Evolutionary conservation across 805 yeast species (phyloP).

Genomic region (Saccharomycopsis fodiens): DNA sequence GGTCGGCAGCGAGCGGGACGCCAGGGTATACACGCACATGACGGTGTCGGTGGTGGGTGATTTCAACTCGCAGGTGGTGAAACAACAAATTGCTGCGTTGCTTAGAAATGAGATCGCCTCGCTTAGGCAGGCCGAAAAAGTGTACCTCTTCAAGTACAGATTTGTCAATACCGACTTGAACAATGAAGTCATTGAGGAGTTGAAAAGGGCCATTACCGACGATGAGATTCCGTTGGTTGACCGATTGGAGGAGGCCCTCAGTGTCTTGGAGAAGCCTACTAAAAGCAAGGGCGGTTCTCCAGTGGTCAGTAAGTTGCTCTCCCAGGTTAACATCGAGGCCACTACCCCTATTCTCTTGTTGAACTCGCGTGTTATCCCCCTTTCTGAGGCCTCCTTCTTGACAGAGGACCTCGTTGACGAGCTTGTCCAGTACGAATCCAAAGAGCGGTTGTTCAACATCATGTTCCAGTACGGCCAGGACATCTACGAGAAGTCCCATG

Average conservation of each 20-base stretch:
- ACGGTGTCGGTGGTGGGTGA: conserved; percentile 47
- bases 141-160: conserved; percentile 34
- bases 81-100: conserved; percentile 38
- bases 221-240: conserved; percentile 25
- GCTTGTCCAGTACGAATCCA: conserved; percentile 40
- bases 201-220: conserved; percentile 15
- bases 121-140: conserved; percentile 20
- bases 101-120: conserved; percentile 22
- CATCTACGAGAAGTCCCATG: conserved; percentile 21
- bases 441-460: conserved; percentile 34
- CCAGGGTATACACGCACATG: conserved; percentile 25
- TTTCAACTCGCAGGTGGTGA: conserved; percentile 32
- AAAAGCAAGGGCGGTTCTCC: neutral
- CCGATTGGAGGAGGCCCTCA: neutral
- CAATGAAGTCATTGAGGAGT: conserved; percentile 22
- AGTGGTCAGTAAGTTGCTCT: conserved; percentile 2
- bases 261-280: neutral
- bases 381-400: conserved; percentile 24
- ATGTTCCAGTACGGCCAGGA: conserved; percentile 22
- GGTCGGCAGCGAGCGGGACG: neutral
- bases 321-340: conserved; percentile 25
- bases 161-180: conserved; percentile 27
- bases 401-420: conserved; percentile 25
- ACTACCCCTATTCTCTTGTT: conserved; percentile 30
- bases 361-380: conserved; percentile 47